Percentiles rank a stretch among this genome's conserved stretches.
Evolutionary conservation across 2,329 filamentous ascomycete species (phyloP).

Genomic region (Fusarium sp.): DNA sequence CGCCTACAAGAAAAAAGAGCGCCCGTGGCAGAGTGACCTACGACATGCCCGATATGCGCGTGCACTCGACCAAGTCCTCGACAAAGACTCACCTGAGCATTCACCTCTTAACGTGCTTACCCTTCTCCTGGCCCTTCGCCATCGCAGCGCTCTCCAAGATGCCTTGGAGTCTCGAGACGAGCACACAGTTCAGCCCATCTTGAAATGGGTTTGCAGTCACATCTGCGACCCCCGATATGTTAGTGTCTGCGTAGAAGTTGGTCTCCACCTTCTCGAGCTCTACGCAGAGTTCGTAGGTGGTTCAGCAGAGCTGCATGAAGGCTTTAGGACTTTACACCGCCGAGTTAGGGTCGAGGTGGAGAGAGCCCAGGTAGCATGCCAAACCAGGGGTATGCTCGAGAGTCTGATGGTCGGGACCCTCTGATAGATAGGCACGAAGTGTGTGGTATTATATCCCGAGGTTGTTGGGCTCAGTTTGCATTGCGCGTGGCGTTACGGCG

Average conservation of each 20-base stretch:
- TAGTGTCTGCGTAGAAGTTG: constrained; percentile 81
- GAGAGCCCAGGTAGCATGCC: constrained; percentile 81
- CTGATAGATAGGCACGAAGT: constrained; percentile 28
- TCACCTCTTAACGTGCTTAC: constrained; percentile 73
- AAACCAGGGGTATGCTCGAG: constrained; percentile 88
- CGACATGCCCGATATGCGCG: constrained; percentile 78
- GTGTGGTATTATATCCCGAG: constrained; percentile 33
- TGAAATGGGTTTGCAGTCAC: constrained; percentile 83
- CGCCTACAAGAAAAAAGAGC: constrained; percentile 65
- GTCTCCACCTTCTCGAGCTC: constrained; percentile 82
- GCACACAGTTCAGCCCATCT: constrained; percentile 78
- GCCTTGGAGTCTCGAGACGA: constrained; percentile 86
- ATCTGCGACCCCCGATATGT: constrained; percentile 86
- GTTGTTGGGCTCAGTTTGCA: constrained; percentile 38
- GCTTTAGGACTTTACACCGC: constrained; percentile 73
- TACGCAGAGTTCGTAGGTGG: constrained; percentile 83
- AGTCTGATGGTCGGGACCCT: constrained; percentile 58
- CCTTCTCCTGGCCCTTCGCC: constrained; percentile 82
- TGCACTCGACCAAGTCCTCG: constrained; percentile 82
- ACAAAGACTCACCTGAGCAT: constrained; percentile 59
- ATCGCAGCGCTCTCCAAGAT: constrained; percentile 83
- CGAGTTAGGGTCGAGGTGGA: constrained; percentile 81
- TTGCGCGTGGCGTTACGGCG: constrained; percentile 41
- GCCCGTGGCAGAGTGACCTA: constrained; percentile 81
- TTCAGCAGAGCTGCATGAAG: constrained; percentile 74